phyloP scores from a whole-genome alignment of 1,139 yeast species.

The Kazachstania sp. region DNA sequence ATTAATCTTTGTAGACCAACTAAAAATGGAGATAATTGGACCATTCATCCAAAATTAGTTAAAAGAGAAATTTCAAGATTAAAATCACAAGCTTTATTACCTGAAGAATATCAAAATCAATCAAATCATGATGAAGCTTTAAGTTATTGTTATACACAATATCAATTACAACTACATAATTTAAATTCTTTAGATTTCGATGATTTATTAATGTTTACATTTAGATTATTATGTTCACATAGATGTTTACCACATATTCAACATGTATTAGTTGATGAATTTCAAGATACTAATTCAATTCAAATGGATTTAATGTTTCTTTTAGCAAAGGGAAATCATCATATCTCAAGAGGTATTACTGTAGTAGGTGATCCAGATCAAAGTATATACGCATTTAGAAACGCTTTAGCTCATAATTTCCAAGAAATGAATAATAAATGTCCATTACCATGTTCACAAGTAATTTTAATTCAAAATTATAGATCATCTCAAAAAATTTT shows the following conservation, averaged over 20 bases:
- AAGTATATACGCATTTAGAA: conserved; percentile 81
- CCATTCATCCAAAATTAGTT: conserved; percentile 31
- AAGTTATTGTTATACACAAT: conserved; percentile 39
- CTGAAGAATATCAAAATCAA: conserved; percentile 33
- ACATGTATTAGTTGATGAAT: conserved; percentile 85
- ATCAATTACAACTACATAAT: conserved; percentile 41
- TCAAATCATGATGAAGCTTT: conserved; percentile 29
- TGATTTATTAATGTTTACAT: conserved; percentile 59
- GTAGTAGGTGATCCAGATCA: conserved; percentile 97
- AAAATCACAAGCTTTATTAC: conserved; percentile 42
- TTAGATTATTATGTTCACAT: conserved; percentile 38
- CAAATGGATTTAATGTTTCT: conserved; percentile 62
- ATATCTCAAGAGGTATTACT: conserved; percentile 47
- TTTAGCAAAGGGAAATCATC: conserved; percentile 40
- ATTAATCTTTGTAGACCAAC: conserved; percentile 22
- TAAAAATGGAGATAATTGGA: conserved; percentile 23
- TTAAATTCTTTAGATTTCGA: conserved; percentile 63
- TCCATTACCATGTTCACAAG: conserved; percentile 30
- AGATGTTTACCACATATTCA: conserved; percentile 45
- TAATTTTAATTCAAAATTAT: conserved; percentile 61
- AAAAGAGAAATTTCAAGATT: conserved; percentile 43
- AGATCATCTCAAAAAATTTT: conserved; percentile 68
- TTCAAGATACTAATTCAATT: conserved; percentile 79
- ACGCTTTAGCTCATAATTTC: conserved; percentile 68
- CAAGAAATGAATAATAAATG: conserved; percentile 46